Percentiles rank a stretch among this genome's conserved stretches.
Evolutionary conservation across 495 filamentous ascomycete genomes (phyloP).

Genomic region (Sordaria brevicollis): DNA sequence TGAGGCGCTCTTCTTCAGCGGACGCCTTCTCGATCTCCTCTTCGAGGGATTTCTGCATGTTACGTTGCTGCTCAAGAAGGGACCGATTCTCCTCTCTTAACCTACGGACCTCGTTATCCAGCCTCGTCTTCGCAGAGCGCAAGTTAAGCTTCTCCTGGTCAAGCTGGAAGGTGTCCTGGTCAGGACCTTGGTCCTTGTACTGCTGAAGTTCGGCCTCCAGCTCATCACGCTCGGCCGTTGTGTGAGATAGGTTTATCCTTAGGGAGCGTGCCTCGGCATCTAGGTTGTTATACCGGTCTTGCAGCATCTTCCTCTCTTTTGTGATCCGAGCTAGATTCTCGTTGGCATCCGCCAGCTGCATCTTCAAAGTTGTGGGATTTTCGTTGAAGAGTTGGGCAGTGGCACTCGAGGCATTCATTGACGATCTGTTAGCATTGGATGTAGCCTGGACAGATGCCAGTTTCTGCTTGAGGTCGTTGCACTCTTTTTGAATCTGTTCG

Average conservation of each 20-base stretch:
- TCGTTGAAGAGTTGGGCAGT: conserved; percentile 19
- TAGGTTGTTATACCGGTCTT: conserved; percentile 51
- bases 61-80: conserved; percentile 39
- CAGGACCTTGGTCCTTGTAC: conserved; percentile 42
- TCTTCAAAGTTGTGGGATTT: conserved; percentile 17
- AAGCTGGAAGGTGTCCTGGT: conserved; percentile 40
- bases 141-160: conserved; percentile 55
- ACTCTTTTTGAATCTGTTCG: conserved; percentile 34
- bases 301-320: conserved; percentile 49
- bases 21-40: conserved; percentile 45
- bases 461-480: conserved; percentile 40
- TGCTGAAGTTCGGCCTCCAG: conserved; percentile 46
- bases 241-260: conserved; percentile 39
- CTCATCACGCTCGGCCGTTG: conserved; percentile 55
- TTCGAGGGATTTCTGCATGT: conserved; percentile 46
- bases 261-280: conserved; percentile 51
- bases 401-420: conserved; percentile 12
- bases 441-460: conserved; percentile 21
- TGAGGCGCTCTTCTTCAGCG: conserved; percentile 46
- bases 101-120: conserved; percentile 49
- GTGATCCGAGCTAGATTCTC: conserved; percentile 30
- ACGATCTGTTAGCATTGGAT: conserved; percentile 10
- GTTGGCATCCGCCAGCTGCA: conserved; percentile 24
- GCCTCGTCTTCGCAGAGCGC: conserved; percentile 45
- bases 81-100: conserved; percentile 46